phyloP scores from a whole-genome alignment of 768 basidiomycete genomes.

The Pleurotus platypus region DNA sequence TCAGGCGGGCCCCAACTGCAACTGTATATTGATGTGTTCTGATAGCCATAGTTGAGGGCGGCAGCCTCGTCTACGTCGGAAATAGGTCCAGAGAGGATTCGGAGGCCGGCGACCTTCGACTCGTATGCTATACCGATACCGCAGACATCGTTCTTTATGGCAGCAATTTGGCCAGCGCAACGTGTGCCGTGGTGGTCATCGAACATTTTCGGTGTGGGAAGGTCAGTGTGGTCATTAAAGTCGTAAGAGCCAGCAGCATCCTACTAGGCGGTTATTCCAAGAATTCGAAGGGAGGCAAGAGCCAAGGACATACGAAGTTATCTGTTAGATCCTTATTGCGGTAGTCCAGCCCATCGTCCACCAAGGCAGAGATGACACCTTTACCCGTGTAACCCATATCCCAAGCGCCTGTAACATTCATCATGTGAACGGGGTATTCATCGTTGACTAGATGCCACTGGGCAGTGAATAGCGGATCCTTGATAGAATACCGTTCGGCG shows the following conservation, averaged over 20 bases:
- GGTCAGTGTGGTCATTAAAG: constrained; percentile 88
- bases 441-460: constrained; percentile 98
- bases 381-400: constrained; percentile 85
- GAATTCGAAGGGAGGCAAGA: neutral
- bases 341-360: constrained; percentile 96
- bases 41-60: constrained; percentile 90
- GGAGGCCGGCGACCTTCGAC: constrained; percentile 88
- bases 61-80: constrained; percentile 95
- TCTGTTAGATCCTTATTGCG: constrained; percentile 78
- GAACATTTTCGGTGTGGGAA: constrained; percentile 82
- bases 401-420: constrained; percentile 96
- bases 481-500: constrained; percentile 60
- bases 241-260: constrained; percentile 88
- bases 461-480: constrained; percentile 75
- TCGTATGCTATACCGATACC: constrained; percentile 93
- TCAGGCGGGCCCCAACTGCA: constrained; percentile 99
- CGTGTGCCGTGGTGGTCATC: constrained; percentile 98
- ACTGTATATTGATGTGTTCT: constrained; percentile 89
- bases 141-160: constrained; percentile 88
- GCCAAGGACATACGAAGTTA: constrained; percentile 76
- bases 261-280: constrained; percentile 31
- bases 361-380: constrained; percentile 82
- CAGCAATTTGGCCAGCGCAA: constrained; percentile 96
- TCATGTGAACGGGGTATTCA: constrained; percentile 72
- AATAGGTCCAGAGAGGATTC: constrained; percentile 93